Base-by-base conservation (phyloP, 176 grass and related monocot genomes). In the Luzula sylvatica region DNA sequence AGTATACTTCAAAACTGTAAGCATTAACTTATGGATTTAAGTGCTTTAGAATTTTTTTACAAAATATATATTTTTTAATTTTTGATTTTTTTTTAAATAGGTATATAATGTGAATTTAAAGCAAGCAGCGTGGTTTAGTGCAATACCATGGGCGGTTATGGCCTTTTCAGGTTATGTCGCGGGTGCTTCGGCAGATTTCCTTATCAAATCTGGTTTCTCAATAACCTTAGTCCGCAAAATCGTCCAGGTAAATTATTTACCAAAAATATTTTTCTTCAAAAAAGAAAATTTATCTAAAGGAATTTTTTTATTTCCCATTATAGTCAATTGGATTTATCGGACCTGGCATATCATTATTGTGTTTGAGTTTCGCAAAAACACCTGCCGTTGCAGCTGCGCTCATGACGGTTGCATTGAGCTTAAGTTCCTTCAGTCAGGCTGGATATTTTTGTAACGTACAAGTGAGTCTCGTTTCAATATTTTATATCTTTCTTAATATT, bases 71-170 rank as follows among this genome's bases (percentile, higher is more conserved):
- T 27, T 27, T 11, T 62, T 20, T 44, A 44, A 24, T 50, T 66
- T 43, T 47, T 75, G 3, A 68, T 42, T 22, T 16, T 71, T 48
- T 55, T 16, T 26, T 7, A 40, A 12, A 72, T 72, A 95, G 90
- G 84, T 95, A 75, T 95, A 95, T 67, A 29, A 79, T 73, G 84
- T 88, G 29, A 95, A 95, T 60, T 50, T 95, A 15, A 95, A 95
- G 72, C 90, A 95, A 88, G 90, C 90, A 42, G 90, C 90, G 38
- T 95, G 90, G 90, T 95, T 95, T 74, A 95, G 90, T n/a, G 90
- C 90, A 49, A 77, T 85, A 71, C 90, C 90, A 52, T 95, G 80
- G 80, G 84, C 56, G 26, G 84, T 82, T 8, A 95, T 95, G 84
- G 90, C 90, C 18, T 55, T 95, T 35, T 95, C 89, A 24, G 84